Evolutionary conservation across 768 basidiomycete genomes (phyloP).

Genomic region (Hericium rajendrae): DNA sequence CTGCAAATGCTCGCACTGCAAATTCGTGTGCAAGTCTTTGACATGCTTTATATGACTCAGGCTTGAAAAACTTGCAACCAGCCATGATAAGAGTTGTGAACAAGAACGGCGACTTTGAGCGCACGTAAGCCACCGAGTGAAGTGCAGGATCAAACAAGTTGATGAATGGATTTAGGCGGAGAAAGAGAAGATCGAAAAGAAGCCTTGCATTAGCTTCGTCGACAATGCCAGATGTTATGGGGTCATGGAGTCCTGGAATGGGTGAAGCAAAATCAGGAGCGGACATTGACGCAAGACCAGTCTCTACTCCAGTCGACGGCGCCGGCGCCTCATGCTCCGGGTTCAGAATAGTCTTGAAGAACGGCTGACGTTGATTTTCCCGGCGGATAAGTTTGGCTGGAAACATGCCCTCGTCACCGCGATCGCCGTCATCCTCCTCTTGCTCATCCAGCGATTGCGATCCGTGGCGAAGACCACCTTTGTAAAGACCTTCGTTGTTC

Average conservation of each 20-base stretch:
- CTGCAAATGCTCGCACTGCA: conserved; percentile 68
- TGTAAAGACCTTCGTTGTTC: conserved; percentile 15
- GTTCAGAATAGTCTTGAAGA: conserved; percentile 78
- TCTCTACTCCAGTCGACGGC: conserved; percentile 24
- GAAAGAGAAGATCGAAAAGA: conserved; percentile 70
- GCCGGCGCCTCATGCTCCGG: conserved; percentile 42
- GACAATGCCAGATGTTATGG: conserved; percentile 62
- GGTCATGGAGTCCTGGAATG: conserved; percentile 42
- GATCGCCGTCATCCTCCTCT: conserved; percentile 62
- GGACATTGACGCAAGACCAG: conserved; percentile 22
- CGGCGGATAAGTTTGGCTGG: conserved; percentile 66
- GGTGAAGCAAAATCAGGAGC: conserved; percentile 2
- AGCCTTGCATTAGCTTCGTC: conserved; percentile 59
- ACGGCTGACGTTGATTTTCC: conserved; percentile 65
- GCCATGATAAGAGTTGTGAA: conserved; percentile 82
- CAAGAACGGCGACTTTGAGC: conserved; percentile 69
- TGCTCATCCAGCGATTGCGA: conserved; percentile 33
- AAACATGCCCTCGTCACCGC: conserved; percentile 53
- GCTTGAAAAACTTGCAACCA: conserved; percentile 75
- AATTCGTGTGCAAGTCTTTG: conserved; percentile 66
- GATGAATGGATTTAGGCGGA: conserved; percentile 83
- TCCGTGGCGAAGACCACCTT: conserved; percentile 6
- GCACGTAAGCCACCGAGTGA: conserved; percentile 74
- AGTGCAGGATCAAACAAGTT: conserved; percentile 83
- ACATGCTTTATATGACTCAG: conserved; percentile 54